These are phyloP conservation scores for Pouteria glomerata DNA, from an alignment of 148 eudicot species.

Conservation along the genomic window DNA sequence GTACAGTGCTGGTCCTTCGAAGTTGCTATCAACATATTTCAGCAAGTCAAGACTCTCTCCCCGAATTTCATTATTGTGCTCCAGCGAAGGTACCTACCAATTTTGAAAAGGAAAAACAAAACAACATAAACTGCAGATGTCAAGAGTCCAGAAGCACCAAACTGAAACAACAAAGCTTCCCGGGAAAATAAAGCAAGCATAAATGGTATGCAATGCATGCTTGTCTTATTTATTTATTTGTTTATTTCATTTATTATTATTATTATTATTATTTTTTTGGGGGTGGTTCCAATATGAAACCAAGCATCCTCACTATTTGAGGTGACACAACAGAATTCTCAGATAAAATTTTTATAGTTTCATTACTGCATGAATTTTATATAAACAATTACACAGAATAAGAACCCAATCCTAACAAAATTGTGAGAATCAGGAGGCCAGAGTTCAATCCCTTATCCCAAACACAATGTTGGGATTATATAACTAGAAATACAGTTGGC, in stretches of 20 bases:
- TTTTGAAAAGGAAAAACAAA: not conserved
- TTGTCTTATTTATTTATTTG: not conserved
- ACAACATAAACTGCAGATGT: not conserved
- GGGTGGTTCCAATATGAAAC: not conserved
- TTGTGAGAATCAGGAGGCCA: not conserved
- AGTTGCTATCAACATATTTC: constrained; percentile 32
- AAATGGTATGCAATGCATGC: not conserved
- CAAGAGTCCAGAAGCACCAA: not conserved
- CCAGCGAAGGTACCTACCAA: constrained; percentile 38
- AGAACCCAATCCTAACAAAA: not conserved
- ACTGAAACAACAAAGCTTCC: not conserved
- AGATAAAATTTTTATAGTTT: not conserved
- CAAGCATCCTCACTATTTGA: not conserved
- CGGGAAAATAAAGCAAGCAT: not conserved
- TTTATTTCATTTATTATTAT: not conserved
- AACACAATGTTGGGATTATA: not conserved
- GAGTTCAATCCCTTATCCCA: not conserved
- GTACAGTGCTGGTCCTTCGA: constrained; percentile 40
- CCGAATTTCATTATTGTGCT: constrained; percentile 31
- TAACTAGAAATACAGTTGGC: not conserved
- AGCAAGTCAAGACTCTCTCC: constrained; percentile 45
- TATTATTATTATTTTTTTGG: not conserved
- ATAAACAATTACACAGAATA: not conserved
- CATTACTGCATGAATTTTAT: no score
- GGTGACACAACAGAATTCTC: not conserved